Percentiles rank a stretch among this genome's conserved stretches.
phyloP scores from a whole-genome alignment of 2,329 filamentous ascomycete species.

The Fusarium fujikuroi region DNA sequence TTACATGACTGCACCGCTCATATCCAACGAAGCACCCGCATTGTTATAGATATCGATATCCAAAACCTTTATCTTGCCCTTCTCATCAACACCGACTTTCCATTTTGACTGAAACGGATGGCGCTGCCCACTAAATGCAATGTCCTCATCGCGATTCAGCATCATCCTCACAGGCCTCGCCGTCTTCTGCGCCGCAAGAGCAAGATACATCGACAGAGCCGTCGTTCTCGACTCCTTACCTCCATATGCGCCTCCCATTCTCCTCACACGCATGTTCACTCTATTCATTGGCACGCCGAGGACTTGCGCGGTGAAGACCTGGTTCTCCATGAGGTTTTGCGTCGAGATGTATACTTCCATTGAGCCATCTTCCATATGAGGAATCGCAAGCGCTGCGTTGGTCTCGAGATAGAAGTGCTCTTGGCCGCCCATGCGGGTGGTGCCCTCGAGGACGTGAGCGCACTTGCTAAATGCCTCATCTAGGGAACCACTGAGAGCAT shows the following conservation, averaged over 20 bases:
- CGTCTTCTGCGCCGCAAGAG: neutral
- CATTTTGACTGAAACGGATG: neutral
- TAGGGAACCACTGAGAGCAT: neutral
- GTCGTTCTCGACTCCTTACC: neutral
- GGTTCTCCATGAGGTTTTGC: conserved; percentile 4
- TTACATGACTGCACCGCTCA: conserved; percentile 1
- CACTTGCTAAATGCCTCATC: neutral
- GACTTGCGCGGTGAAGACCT: neutral
- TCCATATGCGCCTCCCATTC: neutral
- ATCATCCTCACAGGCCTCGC: neutral
- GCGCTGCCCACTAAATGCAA: neutral
- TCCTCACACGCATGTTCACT: neutral
- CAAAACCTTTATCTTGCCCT: neutral
- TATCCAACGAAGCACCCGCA: neutral
- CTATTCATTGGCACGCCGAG: conserved; percentile 1
- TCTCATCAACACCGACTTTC: neutral
- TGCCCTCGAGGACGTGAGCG: neutral
- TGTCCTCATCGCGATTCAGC: conserved; percentile 1
- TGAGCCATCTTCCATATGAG: neutral
- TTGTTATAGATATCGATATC: neutral
- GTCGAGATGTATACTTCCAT: conserved; percentile 4
- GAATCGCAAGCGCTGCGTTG: neutral
- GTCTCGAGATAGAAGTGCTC: conserved; percentile 4
- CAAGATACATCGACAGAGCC: neutral
- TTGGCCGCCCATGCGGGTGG: neutral